Base-by-base conservation (phyloP, 2,329 filamentous ascomycete genomes). In the Xylariaceae sp. region DNA sequence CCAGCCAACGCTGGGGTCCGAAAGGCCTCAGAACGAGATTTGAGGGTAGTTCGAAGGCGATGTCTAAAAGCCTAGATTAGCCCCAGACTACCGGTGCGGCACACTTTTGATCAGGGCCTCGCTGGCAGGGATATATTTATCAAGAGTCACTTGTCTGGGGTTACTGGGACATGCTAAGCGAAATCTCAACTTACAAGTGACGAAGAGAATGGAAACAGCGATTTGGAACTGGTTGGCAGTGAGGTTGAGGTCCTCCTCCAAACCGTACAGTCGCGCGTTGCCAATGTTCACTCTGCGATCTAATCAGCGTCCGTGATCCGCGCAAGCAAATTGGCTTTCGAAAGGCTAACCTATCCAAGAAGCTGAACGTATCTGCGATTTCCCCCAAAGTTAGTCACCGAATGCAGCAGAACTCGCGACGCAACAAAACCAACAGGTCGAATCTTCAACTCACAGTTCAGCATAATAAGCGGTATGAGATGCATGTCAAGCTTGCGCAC, bases 211-310 rank as follows among this genome's bases (percentile, higher is more conserved):
- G 7, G 81, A 85, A 1, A 87, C 81, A 19, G 80, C 78, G 26
- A 83, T 77, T 65, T 92, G 86, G 67, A 87, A 92, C 65, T 90
- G 84, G 53, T 80, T 77, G n/a, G 79, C 77, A 30, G 68, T 67
- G 56, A 90, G 71, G 13, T 76, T 73, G 3, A 89, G 74, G 58
- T 88, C 85, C 50, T 76, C 70, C 67, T 87, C 81, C 46, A 90
- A 62, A 1, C 78, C 76, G 61, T 86, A 87, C 3, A 88, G 74
- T 5, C 80, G 76, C 15, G 85, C 85, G 71, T 88, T 88, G 49
- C 85, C 84, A 58, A 90, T 89, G 65, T 89, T 89, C 49, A 88
- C 84, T 69, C 77, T 78, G 54, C 34, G 59, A 47, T 5, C 12
- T 29, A 12, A 32, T 59, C 19, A 59, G 51, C 39, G 2, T 10